phyloP scores from a whole-genome alignment of 2,329 filamentous ascomycete species.

The Arthrobotrys entomopaga region DNA sequence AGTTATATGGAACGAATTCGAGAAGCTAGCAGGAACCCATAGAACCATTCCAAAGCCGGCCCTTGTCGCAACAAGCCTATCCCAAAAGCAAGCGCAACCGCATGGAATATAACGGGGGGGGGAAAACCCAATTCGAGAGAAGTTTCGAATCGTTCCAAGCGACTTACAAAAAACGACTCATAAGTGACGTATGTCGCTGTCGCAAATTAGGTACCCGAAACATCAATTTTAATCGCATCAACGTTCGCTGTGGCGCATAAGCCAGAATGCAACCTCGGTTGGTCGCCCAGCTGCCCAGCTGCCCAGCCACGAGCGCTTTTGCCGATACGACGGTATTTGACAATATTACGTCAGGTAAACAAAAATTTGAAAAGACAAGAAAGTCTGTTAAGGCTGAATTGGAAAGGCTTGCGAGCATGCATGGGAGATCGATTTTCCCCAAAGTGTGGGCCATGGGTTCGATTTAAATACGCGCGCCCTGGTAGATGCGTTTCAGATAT shows the following conservation, averaged over 20 bases:
- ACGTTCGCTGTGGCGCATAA: constrained; percentile 25
- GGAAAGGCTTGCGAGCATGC: constrained; percentile 18
- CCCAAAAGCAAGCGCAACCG: constrained; percentile 7
- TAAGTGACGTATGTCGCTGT: constrained; percentile 2
- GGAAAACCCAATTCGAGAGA: background rate
- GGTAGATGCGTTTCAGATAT: constrained; percentile 44
- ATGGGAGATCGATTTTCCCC: constrained; percentile 4
- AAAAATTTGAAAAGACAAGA: background rate
- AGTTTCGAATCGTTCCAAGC: too few species aligned
- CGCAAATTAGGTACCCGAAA: constrained; percentile 28
- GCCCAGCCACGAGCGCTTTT: constrained; percentile 25
- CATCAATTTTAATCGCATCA: constrained; percentile 23
- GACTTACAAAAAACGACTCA: background rate
- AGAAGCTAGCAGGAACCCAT: constrained; percentile 9
- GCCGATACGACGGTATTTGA: too few species aligned
- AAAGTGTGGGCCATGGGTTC: background rate
- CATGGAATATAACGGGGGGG: background rate
- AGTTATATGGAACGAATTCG: constrained; percentile 2
- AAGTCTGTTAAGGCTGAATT: constrained; percentile 44
- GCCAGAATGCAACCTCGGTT: constrained; percentile 47
- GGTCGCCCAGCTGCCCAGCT: constrained; percentile 22
- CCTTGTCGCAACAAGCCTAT: constrained; percentile 2
- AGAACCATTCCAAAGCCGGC: constrained; percentile 41
- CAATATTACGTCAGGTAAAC: constrained; percentile 50
- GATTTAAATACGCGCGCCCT: constrained; percentile 12